Evolutionary conservation across 164 flowering plant species (phyloP).

Genomic region (Cinnamomum chago): DNA sequence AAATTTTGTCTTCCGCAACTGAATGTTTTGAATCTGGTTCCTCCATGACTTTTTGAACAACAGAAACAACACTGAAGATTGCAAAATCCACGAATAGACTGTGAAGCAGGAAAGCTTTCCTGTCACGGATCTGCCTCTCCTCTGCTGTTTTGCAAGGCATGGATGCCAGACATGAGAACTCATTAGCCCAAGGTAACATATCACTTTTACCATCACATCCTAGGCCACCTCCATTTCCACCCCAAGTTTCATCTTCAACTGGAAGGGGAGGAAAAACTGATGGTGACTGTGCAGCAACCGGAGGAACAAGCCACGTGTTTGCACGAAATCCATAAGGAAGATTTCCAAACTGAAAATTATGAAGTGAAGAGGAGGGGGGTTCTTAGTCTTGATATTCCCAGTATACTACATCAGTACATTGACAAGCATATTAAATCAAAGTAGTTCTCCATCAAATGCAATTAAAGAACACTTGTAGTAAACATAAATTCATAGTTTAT

Average conservation of each 20-base stretch:
- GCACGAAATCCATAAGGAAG: slow-evolving; percentile 98
- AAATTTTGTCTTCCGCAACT: slow-evolving; percentile 18
- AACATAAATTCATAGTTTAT: no score
- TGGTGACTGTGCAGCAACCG: slow-evolving; percentile 62
- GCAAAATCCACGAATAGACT: slow-evolving; percentile 95
- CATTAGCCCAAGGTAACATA: slow-evolving; percentile 76
- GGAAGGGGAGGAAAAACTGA: slow-evolving; percentile 79
- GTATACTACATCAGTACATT: not conserved
- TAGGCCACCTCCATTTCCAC: slow-evolving; percentile 93
- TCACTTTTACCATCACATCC: slow-evolving; percentile 84
- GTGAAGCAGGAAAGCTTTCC: slow-evolving; percentile 92
- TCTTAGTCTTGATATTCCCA: not conserved
- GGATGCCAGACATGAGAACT: slow-evolving; percentile 66
- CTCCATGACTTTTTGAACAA: slow-evolving; percentile 53
- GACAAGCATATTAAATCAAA: not conserved
- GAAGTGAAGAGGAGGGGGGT: not conserved
- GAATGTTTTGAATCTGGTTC: slow-evolving; percentile 21
- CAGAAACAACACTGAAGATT: slow-evolving; percentile 70
- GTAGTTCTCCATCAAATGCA: not conserved
- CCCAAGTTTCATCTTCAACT: slow-evolving; percentile 88
- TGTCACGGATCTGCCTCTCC: slow-evolving; percentile 88
- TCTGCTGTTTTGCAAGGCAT: slow-evolving; percentile 96
- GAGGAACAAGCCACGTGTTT: slow-evolving; percentile 98
- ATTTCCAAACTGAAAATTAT: slow-evolving; percentile 85
- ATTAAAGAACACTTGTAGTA: not conserved